phyloP scores from a whole-genome alignment of 805 yeast genomes.

The Candida schatavii region DNA sequence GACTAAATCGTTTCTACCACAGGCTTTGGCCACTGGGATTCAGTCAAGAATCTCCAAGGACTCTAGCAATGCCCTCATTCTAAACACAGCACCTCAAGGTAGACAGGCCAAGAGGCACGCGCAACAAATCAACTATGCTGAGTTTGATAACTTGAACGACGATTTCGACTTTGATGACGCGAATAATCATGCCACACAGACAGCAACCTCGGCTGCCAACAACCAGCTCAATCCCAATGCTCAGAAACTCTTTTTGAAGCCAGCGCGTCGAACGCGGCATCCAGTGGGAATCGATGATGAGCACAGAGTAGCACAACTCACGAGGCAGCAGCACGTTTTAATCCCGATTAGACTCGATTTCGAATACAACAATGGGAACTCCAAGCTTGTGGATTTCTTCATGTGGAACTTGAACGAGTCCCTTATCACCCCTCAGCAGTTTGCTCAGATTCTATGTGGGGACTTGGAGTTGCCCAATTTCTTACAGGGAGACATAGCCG shows the following conservation, averaged over 20 bases:
- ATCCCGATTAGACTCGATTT: slow-evolving; percentile 67
- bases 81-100: slow-evolving; percentile 67
- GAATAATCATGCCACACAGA: slow-evolving; percentile 14
- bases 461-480: slow-evolving; percentile 79
- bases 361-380: slow-evolving; percentile 52
- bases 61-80: slow-evolving; percentile 68
- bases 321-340: slow-evolving; percentile 37
- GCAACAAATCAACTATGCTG: slow-evolving; percentile 77
- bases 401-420: slow-evolving; percentile 73
- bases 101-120: slow-evolving; percentile 74
- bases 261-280: slow-evolving; percentile 4
- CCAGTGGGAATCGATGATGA: slow-evolving; percentile 5
- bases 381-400: slow-evolving; percentile 58
- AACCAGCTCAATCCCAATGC: slow-evolving; percentile 9
- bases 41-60: slow-evolving; percentile 64
- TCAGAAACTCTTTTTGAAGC: slow-evolving; percentile 9
- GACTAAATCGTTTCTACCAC: slow-evolving; percentile 49
- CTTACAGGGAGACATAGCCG: slow-evolving; percentile 60
- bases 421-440: slow-evolving; percentile 66
- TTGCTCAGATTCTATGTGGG: slow-evolving; percentile 71
- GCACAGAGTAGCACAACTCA: slow-evolving; percentile 8
- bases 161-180: slow-evolving; percentile 35
- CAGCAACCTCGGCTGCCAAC: slow-evolving; percentile 2
- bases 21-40: slow-evolving; percentile 76
- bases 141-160: slow-evolving; percentile 62